Conservation (phyloP, 768 basidiomycete genomes). For the Candolleomyces eurysporus region DNA sequence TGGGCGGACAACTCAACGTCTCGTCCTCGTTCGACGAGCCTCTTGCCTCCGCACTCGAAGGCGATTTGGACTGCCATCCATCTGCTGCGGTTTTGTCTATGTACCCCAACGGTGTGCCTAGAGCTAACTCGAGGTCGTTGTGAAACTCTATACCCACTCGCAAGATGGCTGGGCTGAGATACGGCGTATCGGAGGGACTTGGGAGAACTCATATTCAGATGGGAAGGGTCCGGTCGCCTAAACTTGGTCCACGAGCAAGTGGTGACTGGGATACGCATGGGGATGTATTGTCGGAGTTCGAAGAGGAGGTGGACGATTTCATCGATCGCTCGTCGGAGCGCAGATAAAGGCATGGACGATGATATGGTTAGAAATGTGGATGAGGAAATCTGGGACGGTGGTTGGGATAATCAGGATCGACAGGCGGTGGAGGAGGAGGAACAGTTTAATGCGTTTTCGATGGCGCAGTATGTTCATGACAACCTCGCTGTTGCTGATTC, state of each 20-base stretch:
- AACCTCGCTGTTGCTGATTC: background rate
- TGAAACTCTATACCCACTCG: conserved; percentile 51
- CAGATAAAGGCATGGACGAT: conserved; percentile 30
- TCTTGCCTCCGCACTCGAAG: conserved; percentile 68
- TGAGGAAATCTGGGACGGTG: conserved; percentile 36
- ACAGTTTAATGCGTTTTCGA: conserved; percentile 47
- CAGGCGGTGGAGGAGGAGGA: conserved; percentile 52
- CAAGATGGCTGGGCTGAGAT: conserved; percentile 39
- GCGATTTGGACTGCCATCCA: conserved; percentile 49
- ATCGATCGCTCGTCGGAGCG: conserved; percentile 19
- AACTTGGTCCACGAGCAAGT: conserved; percentile 24
- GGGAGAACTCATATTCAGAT: conserved; percentile 59
- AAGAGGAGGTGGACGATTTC: conserved; percentile 70
- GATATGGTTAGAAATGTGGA: conserved; percentile 30
- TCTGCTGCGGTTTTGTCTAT: conserved; percentile 59
- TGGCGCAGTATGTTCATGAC: background rate
- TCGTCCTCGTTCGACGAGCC: conserved; percentile 74
- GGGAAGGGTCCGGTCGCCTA: conserved; percentile 47
- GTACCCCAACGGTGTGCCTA: conserved; percentile 68
- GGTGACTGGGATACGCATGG: conserved; percentile 15
- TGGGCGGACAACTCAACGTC: conserved; percentile 25
- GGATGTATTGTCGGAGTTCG: conserved; percentile 54
- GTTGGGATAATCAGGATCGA: conserved; percentile 44
- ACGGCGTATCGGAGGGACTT: conserved; percentile 60
- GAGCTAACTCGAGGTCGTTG: conserved; percentile 37